phyloP scores from a whole-genome alignment of 257 asterid genomes.

The Dorcoceras hygrometricum region DNA sequence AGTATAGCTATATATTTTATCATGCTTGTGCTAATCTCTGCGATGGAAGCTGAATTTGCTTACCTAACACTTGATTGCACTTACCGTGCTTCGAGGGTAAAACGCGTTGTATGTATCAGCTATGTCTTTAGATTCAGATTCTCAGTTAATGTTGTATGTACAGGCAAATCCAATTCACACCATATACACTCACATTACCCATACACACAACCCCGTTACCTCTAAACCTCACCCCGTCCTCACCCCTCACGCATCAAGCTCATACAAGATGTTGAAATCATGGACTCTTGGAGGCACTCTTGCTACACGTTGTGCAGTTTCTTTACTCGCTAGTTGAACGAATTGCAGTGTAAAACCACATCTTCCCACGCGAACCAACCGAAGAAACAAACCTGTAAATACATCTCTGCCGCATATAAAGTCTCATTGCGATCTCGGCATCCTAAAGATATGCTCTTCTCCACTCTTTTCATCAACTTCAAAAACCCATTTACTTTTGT shows the following conservation, averaged over 20 bases:
- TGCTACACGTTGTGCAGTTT: neutral
- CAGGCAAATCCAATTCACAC: neutral
- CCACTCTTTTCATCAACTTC: constrained; percentile 60
- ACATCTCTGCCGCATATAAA: neutral
- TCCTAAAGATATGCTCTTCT: constrained; percentile 61
- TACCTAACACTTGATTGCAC: no score
- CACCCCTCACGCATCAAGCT: neutral
- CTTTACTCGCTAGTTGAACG: neutral
- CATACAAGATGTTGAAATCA: neutral
- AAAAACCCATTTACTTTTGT: constrained; percentile 52
- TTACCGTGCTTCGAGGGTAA: no score
- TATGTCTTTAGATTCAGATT: neutral
- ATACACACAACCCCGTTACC: neutral
- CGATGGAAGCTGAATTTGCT: neutral
- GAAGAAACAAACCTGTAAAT: neutral
- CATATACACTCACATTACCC: neutral
- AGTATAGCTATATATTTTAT: no score
- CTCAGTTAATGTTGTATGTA: neutral
- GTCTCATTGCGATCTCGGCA: constrained; percentile 33
- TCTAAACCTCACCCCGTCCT: neutral
- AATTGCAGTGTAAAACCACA: neutral
- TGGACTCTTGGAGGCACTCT: neutral
- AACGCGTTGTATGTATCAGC: neutral
- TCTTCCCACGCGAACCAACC: neutral
- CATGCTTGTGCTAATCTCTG: neutral